Base-by-base conservation (phyloP, 306 rosid genomes). In the Cicer bijugum region DNA sequence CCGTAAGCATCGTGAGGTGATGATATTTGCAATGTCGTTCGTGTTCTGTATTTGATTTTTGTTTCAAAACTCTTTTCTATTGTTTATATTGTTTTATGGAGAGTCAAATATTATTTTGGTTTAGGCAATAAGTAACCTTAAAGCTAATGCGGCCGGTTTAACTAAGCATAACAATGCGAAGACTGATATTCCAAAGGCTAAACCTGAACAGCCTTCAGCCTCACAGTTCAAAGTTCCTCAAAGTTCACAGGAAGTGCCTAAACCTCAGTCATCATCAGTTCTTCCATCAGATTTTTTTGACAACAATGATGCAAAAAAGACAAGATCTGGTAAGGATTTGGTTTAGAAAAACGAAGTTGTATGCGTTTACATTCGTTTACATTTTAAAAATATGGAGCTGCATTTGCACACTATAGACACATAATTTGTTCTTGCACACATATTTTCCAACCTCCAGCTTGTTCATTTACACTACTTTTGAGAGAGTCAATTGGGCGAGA, bases 1-100 rank as follows among this genome's bases (percentile, higher is more conserved):
- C 65, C 96, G 93, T 67, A 89, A 87, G 84, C 99, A 94, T 84
- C 89, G 74, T 6, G 93, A 94, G 99, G 99, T 89, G 84, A 84
- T 88, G 75, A 80, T 57, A 53, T 58, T 64, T 71, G 11, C 66
- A 38, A 40, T 71, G 45, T 46, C 17, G 1, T 9, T 63, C 14
- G 16, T 71, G 57, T 70, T 63, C 37, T 71, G 16, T 37, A 7
- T 40, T 20, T 1, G 4, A 5, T 43, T 45, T 44, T 60, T 44
- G 44, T 64, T 14, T 53, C 64, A 42, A 8, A 38, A 45, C 6
- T 37, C 46, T 38, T 38, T 61, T 61, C 15, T 35, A 7, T 46
- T 35, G 39, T 64, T 69, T 46, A 56, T 46, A 37, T 23, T 33
- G 20, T 66, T 28, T 61, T 40, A 15, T 19, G 45, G 9, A 60